Percentiles rank a stretch among this genome's conserved stretches.
phyloP scores from a whole-genome alignment of 148 eudicot genomes.

The Fallopia convolvulus region DNA sequence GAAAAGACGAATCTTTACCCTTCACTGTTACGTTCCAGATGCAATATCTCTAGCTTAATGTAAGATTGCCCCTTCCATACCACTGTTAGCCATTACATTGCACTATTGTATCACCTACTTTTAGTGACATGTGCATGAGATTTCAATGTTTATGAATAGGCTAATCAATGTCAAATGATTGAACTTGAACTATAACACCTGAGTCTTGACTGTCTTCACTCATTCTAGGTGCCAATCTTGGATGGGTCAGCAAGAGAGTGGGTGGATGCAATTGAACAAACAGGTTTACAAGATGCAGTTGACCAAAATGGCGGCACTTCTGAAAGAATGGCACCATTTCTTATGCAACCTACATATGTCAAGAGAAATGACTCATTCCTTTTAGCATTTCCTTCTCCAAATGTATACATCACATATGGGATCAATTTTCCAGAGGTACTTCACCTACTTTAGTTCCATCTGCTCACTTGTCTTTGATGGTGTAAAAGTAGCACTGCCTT shows the following conservation, averaged over 20 bases:
- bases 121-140: not conserved
- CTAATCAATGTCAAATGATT: not conserved
- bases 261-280: conserved; percentile 60
- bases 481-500: not conserved
- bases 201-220: not conserved
- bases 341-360: conserved; percentile 52
- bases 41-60: not conserved
- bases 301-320: conserved; percentile 41
- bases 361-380: conserved; percentile 65
- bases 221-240: conserved; percentile 65
- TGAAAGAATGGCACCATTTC: conserved; percentile 67
- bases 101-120: not conserved
- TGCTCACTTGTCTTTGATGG: not conserved
- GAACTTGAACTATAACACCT: not conserved
- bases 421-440: conserved; percentile 74
- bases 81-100: not conserved
- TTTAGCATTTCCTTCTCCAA: conserved; percentile 67
- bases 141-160: not conserved
- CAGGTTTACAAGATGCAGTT: conserved; percentile 57
- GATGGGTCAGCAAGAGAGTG: conserved; percentile 96
- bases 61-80: not conserved
- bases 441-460: not conserved
- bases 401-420: conserved; percentile 50
- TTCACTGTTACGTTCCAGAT: not conserved
- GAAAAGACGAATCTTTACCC: not conserved